Base-by-base conservation (phyloP, 2,329 filamentous ascomycete species). In the Aureobasidium leucospermi region DNA sequence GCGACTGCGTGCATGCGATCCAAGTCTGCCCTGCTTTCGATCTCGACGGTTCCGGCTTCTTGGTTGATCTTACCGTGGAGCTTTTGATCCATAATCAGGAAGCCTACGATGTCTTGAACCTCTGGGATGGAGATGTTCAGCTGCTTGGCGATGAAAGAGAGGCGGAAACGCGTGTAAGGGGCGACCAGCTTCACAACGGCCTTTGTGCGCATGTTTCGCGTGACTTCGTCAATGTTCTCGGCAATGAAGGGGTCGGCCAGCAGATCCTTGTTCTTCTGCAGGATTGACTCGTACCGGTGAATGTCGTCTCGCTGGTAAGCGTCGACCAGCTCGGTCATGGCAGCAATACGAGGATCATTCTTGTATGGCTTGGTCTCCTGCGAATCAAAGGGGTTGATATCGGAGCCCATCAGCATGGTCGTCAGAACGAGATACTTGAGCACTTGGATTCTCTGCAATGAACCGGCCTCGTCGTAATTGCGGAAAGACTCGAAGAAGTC, bases 401-500 rank as follows among this genome's bases (percentile, higher is more conserved):
- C 86, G 42, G 93, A 96, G 71, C 93, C 92, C 89, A 96, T 96
- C 61, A 99, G 80, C 94, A 99, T 97, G 43, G 93, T 97, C 29
- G 93, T 93, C 61, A 99, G 82, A 32, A 99, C 87, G 32, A 99
- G 83, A 70, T 99, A 99, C 76, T 96, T 97, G 67, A 99, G 84
- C 15, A 97, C 94, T 74, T 97, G 93, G 66, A 97, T 97, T 49
- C 94, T 85, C 74, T 97, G 93, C 68, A 96, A 82, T 29, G 92
- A 96, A 47, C 94, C 94, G 42, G 94, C 94, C 78, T 99, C 94
- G 71, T 99, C 94, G 76, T 97, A 99, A 77, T 96, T 97, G 60
- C 92, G 89, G 79, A 99, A 99, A 1, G 93, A 96, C 73, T 99
- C 94, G 74, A 96, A 96, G 75, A 99, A 99, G 77, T 97, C 94